A percentile compares a stretch with the other conserved stretches of the same genome.
phyloP scores from a whole-genome alignment of 2,329 filamentous ascomycete genomes.

The Dothistroma pini region DNA sequence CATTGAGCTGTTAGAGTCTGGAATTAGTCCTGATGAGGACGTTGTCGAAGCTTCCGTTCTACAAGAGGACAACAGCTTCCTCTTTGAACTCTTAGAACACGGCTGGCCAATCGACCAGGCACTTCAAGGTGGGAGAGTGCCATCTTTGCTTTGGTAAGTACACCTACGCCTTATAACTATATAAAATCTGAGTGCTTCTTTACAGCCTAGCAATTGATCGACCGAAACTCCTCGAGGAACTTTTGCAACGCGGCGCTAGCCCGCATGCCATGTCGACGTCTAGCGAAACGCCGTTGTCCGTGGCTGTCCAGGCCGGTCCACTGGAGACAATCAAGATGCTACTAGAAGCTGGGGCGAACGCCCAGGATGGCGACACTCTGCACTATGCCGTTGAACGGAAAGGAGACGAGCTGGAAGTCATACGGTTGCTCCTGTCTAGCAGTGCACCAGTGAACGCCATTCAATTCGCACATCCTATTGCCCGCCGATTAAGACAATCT shows the following conservation, averaged over 20 bases:
- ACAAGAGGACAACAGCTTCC: background rate
- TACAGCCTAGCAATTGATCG: conserved; percentile 1
- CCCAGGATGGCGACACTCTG: background rate
- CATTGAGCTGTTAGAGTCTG: conserved; percentile 1
- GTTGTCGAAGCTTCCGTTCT: conserved; percentile 1
- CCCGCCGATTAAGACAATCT: background rate
- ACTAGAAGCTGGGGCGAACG: background rate
- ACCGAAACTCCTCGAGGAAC: background rate
- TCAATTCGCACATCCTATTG: background rate
- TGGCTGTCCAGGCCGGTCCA: background rate
- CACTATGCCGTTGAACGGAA: background rate
- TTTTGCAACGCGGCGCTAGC: conserved; percentile 1
- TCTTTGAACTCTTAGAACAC: conserved; percentile 3
- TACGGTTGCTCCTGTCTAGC: background rate
- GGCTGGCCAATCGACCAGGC: conserved; percentile 2
- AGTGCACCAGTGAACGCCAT: background rate
- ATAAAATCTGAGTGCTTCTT: background rate
- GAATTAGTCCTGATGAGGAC: background rate
- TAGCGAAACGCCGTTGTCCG: background rate
- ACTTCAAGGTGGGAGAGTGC: conserved; percentile 2
- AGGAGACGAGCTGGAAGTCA: background rate
- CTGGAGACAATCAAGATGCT: background rate
- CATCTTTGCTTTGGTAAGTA: conserved; percentile 3
- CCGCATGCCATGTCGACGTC: background rate
- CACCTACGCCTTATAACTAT: background rate